Conservation (phyloP, 2,329 filamentous ascomycete species). For the Ophiosphaerella korrae region DNA sequence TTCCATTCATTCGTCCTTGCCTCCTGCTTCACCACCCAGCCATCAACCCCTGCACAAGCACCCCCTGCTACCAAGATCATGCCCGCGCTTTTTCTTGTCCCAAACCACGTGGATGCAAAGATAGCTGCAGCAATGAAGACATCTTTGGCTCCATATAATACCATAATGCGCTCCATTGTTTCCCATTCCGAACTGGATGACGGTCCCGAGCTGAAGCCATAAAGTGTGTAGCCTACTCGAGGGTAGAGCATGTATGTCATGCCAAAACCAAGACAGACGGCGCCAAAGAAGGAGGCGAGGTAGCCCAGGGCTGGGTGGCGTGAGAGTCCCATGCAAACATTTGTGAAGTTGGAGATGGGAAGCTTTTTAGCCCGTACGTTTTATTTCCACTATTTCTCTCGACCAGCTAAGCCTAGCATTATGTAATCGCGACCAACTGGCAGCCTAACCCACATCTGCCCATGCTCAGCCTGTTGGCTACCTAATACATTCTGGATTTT, state of each 20-base stretch:
- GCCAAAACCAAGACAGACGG: slow-evolving; percentile 46
- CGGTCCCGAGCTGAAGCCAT: slow-evolving; percentile 39
- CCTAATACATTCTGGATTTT: too few species aligned
- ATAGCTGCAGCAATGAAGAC: slow-evolving; percentile 56
- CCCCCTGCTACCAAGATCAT: slow-evolving; percentile 51
- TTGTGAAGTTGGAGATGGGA: background rate
- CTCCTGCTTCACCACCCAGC: slow-evolving; percentile 44
- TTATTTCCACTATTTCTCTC: background rate
- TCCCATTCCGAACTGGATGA: slow-evolving; percentile 38
- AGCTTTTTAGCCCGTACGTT: background rate
- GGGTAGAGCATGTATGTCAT: slow-evolving; percentile 49
- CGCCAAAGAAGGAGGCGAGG: slow-evolving; percentile 28
- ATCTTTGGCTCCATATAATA: slow-evolving; percentile 56
- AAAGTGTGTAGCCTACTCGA: slow-evolving; percentile 43
- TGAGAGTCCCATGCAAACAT: slow-evolving; percentile 12
- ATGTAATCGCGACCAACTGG: too few species aligned
- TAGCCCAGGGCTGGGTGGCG: slow-evolving; percentile 14
- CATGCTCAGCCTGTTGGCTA: background rate
- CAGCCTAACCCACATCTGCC: background rate
- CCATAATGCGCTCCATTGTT: slow-evolving; percentile 53
- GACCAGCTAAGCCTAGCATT: too few species aligned
- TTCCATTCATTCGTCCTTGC: slow-evolving; percentile 53
- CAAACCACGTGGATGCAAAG: slow-evolving; percentile 45
- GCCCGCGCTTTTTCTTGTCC: slow-evolving; percentile 49
- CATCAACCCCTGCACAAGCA: slow-evolving; percentile 54